phyloP scores from a whole-genome alignment of 2,329 filamentous ascomycete species.

The Botrytis cinerea region DNA sequence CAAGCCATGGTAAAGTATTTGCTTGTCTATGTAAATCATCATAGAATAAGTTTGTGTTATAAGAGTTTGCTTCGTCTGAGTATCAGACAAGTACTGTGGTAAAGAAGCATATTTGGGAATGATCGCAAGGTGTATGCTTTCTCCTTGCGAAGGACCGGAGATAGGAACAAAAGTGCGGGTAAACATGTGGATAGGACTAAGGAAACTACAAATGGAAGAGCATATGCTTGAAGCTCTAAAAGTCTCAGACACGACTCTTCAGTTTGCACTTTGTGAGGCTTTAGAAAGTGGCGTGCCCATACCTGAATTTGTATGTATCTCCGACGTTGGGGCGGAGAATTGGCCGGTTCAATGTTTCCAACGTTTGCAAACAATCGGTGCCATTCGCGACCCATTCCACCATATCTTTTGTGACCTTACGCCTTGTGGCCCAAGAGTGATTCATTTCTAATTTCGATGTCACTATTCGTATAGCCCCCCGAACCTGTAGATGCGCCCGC shows the following conservation, averaged over 20 bases:
- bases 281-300: background rate
- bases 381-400: no score
- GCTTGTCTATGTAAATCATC: background rate
- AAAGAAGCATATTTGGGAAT: background rate
- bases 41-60: background rate
- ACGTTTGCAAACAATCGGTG: background rate
- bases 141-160: background rate
- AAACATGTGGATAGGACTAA: background rate
- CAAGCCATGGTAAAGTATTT: background rate
- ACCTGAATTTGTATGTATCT: background rate
- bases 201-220: background rate
- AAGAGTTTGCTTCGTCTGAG: background rate
- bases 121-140: background rate
- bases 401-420: background rate
- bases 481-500: slow-evolving; percentile 15
- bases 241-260: background rate
- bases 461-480: background rate
- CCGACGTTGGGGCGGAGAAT: background rate
- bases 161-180: background rate
- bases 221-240: background rate
- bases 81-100: background rate
- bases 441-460: background rate
- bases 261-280: background rate
- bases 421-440: background rate
- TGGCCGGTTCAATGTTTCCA: background rate